These are phyloP conservation scores for Citeromyces matritensis DNA, from an alignment of 805 yeast species.

Conservation along the genomic window DNA sequence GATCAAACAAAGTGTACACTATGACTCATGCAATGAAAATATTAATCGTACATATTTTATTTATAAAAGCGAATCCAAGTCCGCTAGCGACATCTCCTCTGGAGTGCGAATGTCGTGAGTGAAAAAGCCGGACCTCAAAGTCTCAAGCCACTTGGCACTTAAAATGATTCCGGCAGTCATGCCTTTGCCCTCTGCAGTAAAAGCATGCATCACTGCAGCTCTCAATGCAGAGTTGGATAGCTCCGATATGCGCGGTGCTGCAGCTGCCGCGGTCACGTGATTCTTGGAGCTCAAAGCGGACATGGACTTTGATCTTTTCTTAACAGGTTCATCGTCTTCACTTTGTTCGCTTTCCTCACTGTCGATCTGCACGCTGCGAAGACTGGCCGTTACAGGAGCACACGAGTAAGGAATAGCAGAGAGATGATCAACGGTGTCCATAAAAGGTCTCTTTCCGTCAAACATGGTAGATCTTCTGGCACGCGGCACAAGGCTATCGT, in stretches of 20 bases:
- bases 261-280: constrained; percentile 63
- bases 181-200: constrained; percentile 31
- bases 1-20: background rate
- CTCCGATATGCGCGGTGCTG: constrained; percentile 65
- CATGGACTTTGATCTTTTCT: constrained; percentile 53
- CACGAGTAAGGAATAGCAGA: constrained; percentile 49
- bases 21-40: background rate
- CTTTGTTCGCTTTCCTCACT: too few relatives aligned
- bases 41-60: background rate
- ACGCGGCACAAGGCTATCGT: constrained; percentile 10
- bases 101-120: constrained; percentile 70
- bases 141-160: constrained; percentile 55
- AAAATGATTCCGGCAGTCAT: constrained; percentile 8
- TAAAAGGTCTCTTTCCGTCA: background rate
- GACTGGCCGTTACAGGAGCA: constrained; percentile 67
- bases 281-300: constrained; percentile 40
- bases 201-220: constrained; percentile 61
- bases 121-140: constrained; percentile 63
- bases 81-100: constrained; percentile 63
- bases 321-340: too few relatives aligned
- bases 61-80: constrained; percentile 31
- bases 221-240: constrained; percentile 44
- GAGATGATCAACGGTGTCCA: constrained; percentile 1
- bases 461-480: background rate
- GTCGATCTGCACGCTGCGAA: constrained; percentile 10